Evolutionary conservation across 169 alveolate species (phyloP), one percentile per base, ranked within the genome.

Genomic region (Babesia caballi): DNA sequence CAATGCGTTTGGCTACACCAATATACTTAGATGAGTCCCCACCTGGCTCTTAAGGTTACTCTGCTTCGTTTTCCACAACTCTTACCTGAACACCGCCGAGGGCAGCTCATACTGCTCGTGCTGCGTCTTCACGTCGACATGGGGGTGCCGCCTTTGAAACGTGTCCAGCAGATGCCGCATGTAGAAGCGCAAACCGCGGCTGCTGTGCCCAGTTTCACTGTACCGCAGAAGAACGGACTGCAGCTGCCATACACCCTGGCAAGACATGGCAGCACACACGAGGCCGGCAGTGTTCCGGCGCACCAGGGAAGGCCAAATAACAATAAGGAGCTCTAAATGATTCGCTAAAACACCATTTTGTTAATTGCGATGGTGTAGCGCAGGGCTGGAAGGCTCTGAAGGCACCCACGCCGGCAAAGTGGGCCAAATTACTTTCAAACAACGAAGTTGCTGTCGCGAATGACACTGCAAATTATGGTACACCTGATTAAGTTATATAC

Each of bases 41-140:
- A n/a, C n/a, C n/a, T n/a, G n/a, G n/a, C n/a, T n/a, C n/a, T n/a
- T n/a, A n/a, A n/a, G n/a, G n/a, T n/a, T n/a, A n/a, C n/a, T n/a
- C n/a, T n/a, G n/a, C n/a, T n/a, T n/a, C n/a, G n/a, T n/a, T n/a
- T n/a, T n/a, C n/a, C n/a, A n/a, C n/a, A n/a, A n/a, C n/a, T 15
- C 80, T 19, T 83, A 88, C 85, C 84, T 85, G 71, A 88, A 88
- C 28, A 63, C 63, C 35, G 90, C 93, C 33, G 54, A n/a, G 21
- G 93, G 93, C n/a, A 73, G 80, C 57, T 88, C 93, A 84, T 84
- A 88, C 52, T 88, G 93, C 49, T 88, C 93, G 67, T 88, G 93
- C 19, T 81, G 86, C 33, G 82, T 82, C 65, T 76, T 85, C 28
- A 88, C 76, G 51, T 88, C 90, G 36, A 88, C 71, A 51, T 84